Evolutionary conservation across 2,329 filamentous ascomycete species (phyloP).

Genomic region (Penicillium sp.): DNA sequence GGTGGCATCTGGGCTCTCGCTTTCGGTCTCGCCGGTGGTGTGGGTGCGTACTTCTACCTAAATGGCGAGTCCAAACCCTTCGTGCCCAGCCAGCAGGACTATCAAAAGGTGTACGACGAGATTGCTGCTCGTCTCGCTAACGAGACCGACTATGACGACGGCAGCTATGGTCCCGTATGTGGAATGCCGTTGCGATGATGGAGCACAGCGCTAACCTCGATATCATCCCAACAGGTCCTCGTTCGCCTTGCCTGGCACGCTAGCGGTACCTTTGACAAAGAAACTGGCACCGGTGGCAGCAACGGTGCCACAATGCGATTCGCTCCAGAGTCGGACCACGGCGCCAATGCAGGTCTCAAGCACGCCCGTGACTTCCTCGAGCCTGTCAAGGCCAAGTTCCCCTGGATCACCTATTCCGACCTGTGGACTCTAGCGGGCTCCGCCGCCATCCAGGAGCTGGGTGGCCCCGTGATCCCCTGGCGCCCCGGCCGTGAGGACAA

Average conservation of each 20-base stretch:
- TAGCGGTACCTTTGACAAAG: constrained; percentile 85
- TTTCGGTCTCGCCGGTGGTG: constrained; percentile 57
- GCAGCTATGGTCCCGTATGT: constrained; percentile 78
- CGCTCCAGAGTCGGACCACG: constrained; percentile 79
- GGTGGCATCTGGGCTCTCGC: constrained; percentile 57
- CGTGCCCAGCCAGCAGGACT: constrained; percentile 75
- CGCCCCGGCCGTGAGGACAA: constrained; percentile 78
- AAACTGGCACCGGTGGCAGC: constrained; percentile 82
- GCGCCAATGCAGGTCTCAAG: constrained; percentile 87
- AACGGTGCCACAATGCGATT: constrained; percentile 98
- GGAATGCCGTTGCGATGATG: neutral
- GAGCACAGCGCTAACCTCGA: neutral
- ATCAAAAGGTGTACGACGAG: constrained; percentile 90
- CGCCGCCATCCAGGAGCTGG: constrained; percentile 88
- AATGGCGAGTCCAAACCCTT: constrained; percentile 55
- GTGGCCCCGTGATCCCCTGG: constrained; percentile 82
- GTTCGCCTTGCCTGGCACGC: constrained; percentile 91
- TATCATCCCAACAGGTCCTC: constrained; percentile 52
- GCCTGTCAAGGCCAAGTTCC: constrained; percentile 82
- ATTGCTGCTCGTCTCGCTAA: constrained; percentile 76
- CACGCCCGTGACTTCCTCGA: constrained; percentile 87
- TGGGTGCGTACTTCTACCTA: constrained; percentile 61
- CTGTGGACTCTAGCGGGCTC: constrained; percentile 91
- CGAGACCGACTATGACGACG: constrained; percentile 93
- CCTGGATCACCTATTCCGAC: constrained; percentile 95